phyloP scores from a whole-genome alignment of 2,329 filamentous ascomycete genomes.

The Leptographium radiaticola region DNA sequence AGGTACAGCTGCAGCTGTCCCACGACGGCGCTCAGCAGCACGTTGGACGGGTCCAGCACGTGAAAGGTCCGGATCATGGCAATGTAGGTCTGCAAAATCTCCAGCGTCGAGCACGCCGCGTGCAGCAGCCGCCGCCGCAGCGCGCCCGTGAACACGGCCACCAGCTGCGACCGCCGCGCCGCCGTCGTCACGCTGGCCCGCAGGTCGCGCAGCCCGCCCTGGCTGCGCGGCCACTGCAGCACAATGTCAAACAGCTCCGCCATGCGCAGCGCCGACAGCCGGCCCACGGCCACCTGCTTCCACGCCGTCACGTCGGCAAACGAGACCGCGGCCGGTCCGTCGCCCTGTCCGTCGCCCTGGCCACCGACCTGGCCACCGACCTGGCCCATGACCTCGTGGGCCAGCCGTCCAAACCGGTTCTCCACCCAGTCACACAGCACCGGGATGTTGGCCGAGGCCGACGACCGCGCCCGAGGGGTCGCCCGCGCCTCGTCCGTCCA shows the following conservation, averaged over 20 bases:
- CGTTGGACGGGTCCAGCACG: constrained; percentile 62
- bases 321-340: constrained; percentile 24
- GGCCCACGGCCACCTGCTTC: constrained; percentile 55
- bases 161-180: constrained; percentile 55
- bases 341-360: constrained; percentile 7
- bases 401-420: constrained; percentile 50
- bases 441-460: constrained; percentile 30
- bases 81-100: constrained; percentile 67
- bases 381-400: constrained; percentile 42
- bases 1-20: constrained; percentile 63
- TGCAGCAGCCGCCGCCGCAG: constrained; percentile 57
- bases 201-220: constrained; percentile 61
- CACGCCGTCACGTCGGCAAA: constrained; percentile 51
- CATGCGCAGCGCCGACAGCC: constrained; percentile 56
- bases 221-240: constrained; percentile 58
- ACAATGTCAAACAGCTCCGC: constrained; percentile 69
- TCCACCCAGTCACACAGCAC: constrained; percentile 56
- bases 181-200: constrained; percentile 56
- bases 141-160: constrained; percentile 52
- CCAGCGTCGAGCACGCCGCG: constrained; percentile 60
- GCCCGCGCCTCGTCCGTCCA: constrained; percentile 30
- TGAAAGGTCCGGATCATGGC: constrained; percentile 68
- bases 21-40: constrained; percentile 62
- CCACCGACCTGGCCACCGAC: constrained; percentile 22
- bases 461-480: not conserved